phyloP scores from a whole-genome alignment of 176 grass and related monocot genomes.

The Pharus latifolius region DNA sequence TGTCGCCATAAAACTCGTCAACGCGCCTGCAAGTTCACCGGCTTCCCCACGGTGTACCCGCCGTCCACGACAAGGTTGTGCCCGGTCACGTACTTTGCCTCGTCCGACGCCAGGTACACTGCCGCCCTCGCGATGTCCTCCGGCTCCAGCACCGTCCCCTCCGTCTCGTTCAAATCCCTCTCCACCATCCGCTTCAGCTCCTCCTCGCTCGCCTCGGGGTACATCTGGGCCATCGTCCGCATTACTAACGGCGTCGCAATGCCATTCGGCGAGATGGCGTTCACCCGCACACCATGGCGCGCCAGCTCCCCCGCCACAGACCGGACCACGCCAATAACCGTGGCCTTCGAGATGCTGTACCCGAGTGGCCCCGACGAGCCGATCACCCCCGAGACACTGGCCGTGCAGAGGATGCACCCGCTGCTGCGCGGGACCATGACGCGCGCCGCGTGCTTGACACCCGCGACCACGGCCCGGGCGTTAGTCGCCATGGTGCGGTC shows the following conservation, averaged over 20 bases:
- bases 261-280: constrained; percentile 38
- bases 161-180: constrained; percentile 8
- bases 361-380: not conserved
- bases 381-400: not conserved
- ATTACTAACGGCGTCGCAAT: constrained; percentile 27
- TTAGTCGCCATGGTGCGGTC: constrained; percentile 52
- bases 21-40: not conserved
- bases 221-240: not conserved
- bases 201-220: not conserved
- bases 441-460: constrained; percentile 57
- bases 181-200: constrained; percentile 13
- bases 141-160: constrained; percentile 12
- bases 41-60: constrained; percentile 30
- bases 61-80: constrained; percentile 69
- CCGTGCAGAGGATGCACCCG: constrained; percentile 52
- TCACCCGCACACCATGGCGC: constrained; percentile 47
- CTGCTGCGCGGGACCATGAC: constrained; percentile 37
- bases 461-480: constrained; percentile 26
- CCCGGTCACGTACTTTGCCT: constrained; percentile 42
- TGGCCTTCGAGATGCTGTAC: constrained; percentile 30
- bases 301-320: constrained; percentile 13
- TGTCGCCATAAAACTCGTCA: no score
- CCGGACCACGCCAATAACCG: constrained; percentile 28
- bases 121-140: constrained; percentile 40
- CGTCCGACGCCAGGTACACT: constrained; percentile 52